A percentile compares a stretch with the other conserved stretches of the same genome.
phyloP scores from a whole-genome alignment of 2,329 filamentous ascomycete genomes.

The Lachnum nothofagi region DNA sequence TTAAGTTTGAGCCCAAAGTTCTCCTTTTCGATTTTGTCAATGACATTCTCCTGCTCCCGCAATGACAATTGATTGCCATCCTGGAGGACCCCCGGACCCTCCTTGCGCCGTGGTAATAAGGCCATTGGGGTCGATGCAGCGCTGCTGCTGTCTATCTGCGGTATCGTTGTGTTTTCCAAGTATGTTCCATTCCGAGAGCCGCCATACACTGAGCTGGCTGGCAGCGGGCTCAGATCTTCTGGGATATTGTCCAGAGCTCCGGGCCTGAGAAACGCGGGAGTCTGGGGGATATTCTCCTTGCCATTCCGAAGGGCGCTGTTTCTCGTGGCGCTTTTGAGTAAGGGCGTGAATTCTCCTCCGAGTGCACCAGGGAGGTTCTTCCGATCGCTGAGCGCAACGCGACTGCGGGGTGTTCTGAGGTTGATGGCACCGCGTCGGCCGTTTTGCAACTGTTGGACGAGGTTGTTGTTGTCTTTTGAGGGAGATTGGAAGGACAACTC shows the following conservation, averaged over 20 bases:
- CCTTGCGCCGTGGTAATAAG: conserved; percentile 57
- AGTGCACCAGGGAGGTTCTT: conserved; percentile 61
- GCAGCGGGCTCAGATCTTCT: conserved; percentile 69
- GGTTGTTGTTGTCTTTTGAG: conserved; percentile 66
- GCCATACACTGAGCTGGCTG: conserved; percentile 64
- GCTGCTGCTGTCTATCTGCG: conserved; percentile 73
- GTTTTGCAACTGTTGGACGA: conserved; percentile 70
- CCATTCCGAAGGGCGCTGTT: conserved; percentile 63
- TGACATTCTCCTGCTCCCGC: conserved; percentile 89
- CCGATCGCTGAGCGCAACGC: conserved; percentile 65
- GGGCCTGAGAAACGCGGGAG: conserved; percentile 61
- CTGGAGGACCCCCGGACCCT: conserved; percentile 64
- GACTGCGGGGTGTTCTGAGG: conserved; percentile 66
- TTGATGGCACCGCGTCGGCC: conserved; percentile 51
- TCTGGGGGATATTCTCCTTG: conserved; percentile 60
- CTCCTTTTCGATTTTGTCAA: conserved; percentile 95
- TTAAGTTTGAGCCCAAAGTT: conserved; percentile 97
- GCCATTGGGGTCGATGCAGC: conserved; percentile 76
- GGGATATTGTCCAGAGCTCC: conserved; percentile 57
- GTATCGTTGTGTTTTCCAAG: conserved; percentile 67
- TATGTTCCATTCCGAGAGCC: conserved; percentile 59
- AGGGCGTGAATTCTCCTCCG: conserved; percentile 82
- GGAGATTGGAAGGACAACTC: conserved; percentile 84
- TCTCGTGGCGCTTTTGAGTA: conserved; percentile 75
- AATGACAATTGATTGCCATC: conserved; percentile 88